Evolutionary conservation across 1,284 basidiomycete species (phyloP), one percentile per base, ranked within the genome.

Genomic region (Trichosporon coremiiforme): DNA sequence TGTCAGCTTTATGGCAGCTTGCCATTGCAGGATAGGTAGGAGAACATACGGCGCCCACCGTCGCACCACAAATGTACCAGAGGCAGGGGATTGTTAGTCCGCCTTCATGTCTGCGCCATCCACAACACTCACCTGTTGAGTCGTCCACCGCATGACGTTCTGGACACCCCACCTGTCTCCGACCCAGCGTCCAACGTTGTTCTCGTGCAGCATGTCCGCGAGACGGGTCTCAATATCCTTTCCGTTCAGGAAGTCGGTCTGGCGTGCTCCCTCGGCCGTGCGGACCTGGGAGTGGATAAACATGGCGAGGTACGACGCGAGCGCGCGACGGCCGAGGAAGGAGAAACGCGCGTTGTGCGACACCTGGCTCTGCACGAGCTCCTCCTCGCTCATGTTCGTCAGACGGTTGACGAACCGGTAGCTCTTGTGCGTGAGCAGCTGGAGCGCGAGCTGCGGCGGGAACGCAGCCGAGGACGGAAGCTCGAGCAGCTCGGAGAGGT

Each of bases 371-470:
- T 69, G 67, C 20, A 68, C 69, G 13, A 66, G 25, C 68, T 74
- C 71, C 33, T 38, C 68, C 36, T 66, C 66, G 35, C 60, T 69
- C 66, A 70, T 69, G 68, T 73, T 70, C 17, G 70, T 60, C 45
- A 80, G 69, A 29, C 76, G 72, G 64, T 82, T 80, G 17, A 75
- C 76, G 68, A 77, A 79, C 29, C 79, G 77, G 70, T 79, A 84
- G 53, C 78, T 80, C 78, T 83, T 83, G 73, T 84, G 83, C 7
- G 82, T 83, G 60, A 83, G 74, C 66, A 81, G 79, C 69, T 83
- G 82, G 31, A 84, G 76, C 8, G 82, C 79, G 41, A 83, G 77
- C 33, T 71, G 65, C 1, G 78, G 78, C n/a, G 82, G 75, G 75
- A 84, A 79, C 65, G 75, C 72, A 9, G 74, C 76, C 4, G 73